Evolutionary conservation across 371 early-diverging fungal species (phyloP).

Genomic region (Lichtheimia ramosa): DNA sequence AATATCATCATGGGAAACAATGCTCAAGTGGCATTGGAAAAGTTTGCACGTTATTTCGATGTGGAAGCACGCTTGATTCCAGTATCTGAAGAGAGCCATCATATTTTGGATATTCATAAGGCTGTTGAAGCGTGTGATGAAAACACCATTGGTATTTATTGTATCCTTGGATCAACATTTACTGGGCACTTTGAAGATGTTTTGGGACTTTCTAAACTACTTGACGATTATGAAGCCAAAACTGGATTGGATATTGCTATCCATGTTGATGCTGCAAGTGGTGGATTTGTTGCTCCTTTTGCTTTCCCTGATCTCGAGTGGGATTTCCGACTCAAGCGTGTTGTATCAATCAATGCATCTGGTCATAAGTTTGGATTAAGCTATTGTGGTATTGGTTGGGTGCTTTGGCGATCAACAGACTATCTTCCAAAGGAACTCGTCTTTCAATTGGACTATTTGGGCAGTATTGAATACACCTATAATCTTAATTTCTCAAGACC

Average conservation of each 20-base stretch:
- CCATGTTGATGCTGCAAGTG: constrained; percentile 75
- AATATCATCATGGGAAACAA: constrained; percentile 69
- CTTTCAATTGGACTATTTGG: constrained; percentile 71
- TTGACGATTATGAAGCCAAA: constrained; percentile 52
- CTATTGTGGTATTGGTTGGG: constrained; percentile 74
- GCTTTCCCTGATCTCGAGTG: constrained; percentile 62
- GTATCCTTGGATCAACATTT: constrained; percentile 69
- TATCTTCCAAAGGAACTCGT: constrained; percentile 66
- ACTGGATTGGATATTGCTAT: constrained; percentile 62
- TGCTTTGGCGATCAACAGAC: constrained; percentile 61
- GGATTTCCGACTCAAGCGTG: constrained; percentile 64
- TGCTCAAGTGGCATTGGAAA: constrained; percentile 63
- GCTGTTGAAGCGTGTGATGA: constrained; percentile 63
- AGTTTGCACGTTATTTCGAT: constrained; percentile 69
- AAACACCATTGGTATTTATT: constrained; percentile 71
- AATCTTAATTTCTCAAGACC: constrained; percentile 74
- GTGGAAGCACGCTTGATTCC: constrained; percentile 65
- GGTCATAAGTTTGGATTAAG: constrained; percentile 75
- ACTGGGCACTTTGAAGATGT: constrained; percentile 79
- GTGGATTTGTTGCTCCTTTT: constrained; percentile 78
- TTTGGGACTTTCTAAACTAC: constrained; percentile 48
- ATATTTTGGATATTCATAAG: constrained; percentile 47
- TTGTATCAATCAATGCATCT: constrained; percentile 63
- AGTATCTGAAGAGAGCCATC: constrained; percentile 46
- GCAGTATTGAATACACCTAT: constrained; percentile 57